Base-by-base conservation (phyloP, 306 rosid genomes). In the Astragalus glycyphyllos region DNA sequence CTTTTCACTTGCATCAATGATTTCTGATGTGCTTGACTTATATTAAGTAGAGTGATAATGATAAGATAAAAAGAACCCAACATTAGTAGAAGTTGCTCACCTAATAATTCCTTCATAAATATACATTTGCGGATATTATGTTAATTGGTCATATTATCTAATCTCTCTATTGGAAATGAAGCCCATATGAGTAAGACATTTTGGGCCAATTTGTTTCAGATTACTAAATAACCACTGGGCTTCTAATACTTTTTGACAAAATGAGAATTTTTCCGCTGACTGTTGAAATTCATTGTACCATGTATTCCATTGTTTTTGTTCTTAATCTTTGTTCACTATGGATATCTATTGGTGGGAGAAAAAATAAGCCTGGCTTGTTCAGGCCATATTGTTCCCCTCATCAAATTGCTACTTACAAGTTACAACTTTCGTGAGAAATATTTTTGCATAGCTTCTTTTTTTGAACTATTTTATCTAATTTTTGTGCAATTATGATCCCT, bases 401-500 rank as follows among this genome's bases (percentile, higher is more conserved):
- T 41, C 59, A 63, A 38, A 58, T 56, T 51, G 41, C 32, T 45
- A 47, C 65, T 47, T 46, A n/a, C 68, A n/a, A n/a, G n/a, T n/a
- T 46, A n/a, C 69, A 46, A 56, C 69, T 56, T 58, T 29, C 64
- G 54, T 42, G 47, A 37, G 20, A 12, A 40, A 44, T 68, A 8
- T 41, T 32, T 41, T 51, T 46, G 47, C 45, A 15, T 15, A 3
- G 23, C 31, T 56, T 14, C 67, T 68, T 40, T 45, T 58, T 60
- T 68, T 78, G 37, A 23, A 11, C 58, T 69, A 55, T 76, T 49
- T 75, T 68, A 42, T 75, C 66, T 85, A 60, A 68, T 17, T 70
- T 70, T 76, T 60, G 60, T 79, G 75, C 48, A 17, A 76, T 68
- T 54, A 40, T 81, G 84, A 58, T 77, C 66, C 66, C 67, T 69